Evolutionary conservation across 495 filamentous ascomycete genomes (phyloP), one percentile per base, ranked within the genome.

Genomic region (Cercophora samala): DNA sequence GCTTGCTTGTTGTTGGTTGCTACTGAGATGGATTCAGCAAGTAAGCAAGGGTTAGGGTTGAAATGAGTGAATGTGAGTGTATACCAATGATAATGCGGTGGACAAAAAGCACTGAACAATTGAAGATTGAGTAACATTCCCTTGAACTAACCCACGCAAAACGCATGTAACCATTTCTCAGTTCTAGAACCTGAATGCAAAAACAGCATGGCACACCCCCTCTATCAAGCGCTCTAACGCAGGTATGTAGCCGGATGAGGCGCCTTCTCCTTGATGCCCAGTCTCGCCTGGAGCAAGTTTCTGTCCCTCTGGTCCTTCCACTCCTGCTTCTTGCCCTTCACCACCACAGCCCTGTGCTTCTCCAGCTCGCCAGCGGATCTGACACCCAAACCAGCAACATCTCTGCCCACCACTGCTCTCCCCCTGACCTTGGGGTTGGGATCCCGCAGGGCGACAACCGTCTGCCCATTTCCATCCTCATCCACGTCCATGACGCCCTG

Each of bases 241-340:
- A 75, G 54, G 55, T 72, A 74, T 9, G 75, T 70, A 11, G 67
- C 73, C n/a, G 73, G 68, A 72, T 77, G 58, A 60, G 65, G 53
- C 62, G 75, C 67, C 26, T 29, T 63, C 69, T 76, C 70, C 69
- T 77, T 77, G 69, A 77, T 76, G 18, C 62, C 73, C 29, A 73
- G 55, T 62, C 64, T 69, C 51, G 65, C 58, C 52, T 68, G 67
- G 26, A 65, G 56, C 37, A 68, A 54, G 17, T 68, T 63, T 60
- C 64, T 67, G 18, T 18, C 60, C 64, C 67, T 69, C n/a, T 70
- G 68, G 1, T 72, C 66, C 24, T 60, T 42, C 63, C 71, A 65
- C 64, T 77, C 75, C 64, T 69, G 54, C 67, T 71, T 69, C 26
- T 64, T 58, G 32, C 75, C 75, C 70, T 73, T 73, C 54, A 58